These are phyloP conservation scores for Diaporthe eres DNA, from an alignment of 2,329 filamentous ascomycete genomes.

Conservation along the genomic window DNA sequence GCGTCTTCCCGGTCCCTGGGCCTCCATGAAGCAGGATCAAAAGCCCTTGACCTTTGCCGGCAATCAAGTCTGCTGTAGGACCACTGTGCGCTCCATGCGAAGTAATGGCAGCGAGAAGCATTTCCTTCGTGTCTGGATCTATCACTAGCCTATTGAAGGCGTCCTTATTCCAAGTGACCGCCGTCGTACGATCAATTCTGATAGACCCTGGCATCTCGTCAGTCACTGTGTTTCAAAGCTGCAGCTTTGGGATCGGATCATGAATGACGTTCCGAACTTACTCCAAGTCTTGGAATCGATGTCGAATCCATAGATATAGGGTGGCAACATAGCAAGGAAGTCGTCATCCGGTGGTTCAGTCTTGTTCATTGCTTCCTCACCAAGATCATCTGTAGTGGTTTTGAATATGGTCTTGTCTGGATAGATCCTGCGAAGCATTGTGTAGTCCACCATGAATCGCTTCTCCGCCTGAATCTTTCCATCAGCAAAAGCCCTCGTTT, in stretches of 20 bases:
- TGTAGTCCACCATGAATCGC: background rate
- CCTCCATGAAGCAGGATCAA: background rate
- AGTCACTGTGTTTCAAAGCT: background rate
- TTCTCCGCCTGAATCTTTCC: background rate
- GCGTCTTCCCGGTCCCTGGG: background rate
- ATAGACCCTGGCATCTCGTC: background rate
- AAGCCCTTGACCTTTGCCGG: background rate
- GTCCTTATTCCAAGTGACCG: background rate
- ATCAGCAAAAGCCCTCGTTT: background rate
- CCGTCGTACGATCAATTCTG: background rate
- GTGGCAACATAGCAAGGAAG: background rate
- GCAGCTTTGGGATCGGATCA: background rate
- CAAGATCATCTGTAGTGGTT: background rate
- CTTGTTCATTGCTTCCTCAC: background rate
- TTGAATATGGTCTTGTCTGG: background rate
- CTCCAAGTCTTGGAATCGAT: background rate
- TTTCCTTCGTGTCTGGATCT: background rate
- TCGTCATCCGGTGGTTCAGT: background rate
- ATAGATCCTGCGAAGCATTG: background rate
- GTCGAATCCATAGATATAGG: background rate
- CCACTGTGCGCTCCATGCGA: background rate
- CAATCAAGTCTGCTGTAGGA: background rate
- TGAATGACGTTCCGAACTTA: background rate
- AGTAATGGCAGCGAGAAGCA: background rate
- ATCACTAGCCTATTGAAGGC: background rate